Evolutionary conservation across 129 eudicot species (phyloP).

Genomic region (Flaveria sonorensis): DNA sequence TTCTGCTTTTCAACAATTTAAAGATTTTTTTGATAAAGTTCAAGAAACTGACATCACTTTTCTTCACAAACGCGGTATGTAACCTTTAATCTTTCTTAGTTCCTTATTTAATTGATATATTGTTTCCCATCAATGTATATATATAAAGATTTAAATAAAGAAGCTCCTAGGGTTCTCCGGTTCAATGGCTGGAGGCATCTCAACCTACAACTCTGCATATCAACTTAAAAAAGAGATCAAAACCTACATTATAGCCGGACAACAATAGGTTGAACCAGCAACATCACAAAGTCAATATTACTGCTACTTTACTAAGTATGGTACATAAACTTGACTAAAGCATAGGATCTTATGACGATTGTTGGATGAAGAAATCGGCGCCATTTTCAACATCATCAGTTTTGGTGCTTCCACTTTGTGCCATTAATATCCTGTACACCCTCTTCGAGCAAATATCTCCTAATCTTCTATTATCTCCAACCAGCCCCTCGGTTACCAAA

Average conservation of each 20-base stretch:
- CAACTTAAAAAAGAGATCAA: not conserved
- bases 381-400: constrained; percentile 88
- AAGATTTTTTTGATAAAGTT: too few relatives aligned
- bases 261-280: constrained; percentile 23
- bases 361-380: constrained; percentile 64
- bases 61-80: too few relatives aligned
- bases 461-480: constrained; percentile 74
- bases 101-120: too few relatives aligned
- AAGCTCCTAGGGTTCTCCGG: not conserved
- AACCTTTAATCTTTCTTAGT: too few relatives aligned
- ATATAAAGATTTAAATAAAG: too few relatives aligned
- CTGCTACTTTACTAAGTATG: not conserved
- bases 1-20: too few relatives aligned
- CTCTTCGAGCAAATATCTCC: constrained; percentile 95
- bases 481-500: constrained; percentile 65
- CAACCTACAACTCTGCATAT: not conserved
- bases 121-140: too few relatives aligned
- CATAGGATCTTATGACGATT: constrained; percentile 17
- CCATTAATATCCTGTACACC: constrained; percentile 93
- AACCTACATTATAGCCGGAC: not conserved
- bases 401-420: constrained; percentile 63
- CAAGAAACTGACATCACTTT: too few relatives aligned
- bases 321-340: constrained; percentile 14
- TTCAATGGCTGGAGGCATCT: not conserved
- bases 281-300: constrained; percentile 3